These are phyloP conservation scores for Saccharomycopsis babjevae DNA, from an alignment of 805 yeast genomes.

Conservation along the genomic window DNA sequence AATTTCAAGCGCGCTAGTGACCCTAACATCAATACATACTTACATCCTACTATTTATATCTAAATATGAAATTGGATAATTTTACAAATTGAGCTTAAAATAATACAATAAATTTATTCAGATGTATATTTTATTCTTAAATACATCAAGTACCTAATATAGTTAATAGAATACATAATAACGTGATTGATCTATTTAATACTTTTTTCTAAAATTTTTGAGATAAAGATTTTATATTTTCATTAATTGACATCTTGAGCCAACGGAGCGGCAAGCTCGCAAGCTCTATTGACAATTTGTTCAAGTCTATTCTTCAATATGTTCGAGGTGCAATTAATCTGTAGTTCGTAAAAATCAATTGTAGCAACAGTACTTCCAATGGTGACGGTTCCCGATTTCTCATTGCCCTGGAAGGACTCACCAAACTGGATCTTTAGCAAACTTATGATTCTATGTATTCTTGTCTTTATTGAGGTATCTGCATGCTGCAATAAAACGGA, in stretches of 20 bases:
- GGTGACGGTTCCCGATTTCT: slow-evolving; percentile 42
- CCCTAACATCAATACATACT: not conserved
- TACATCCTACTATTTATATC: not conserved
- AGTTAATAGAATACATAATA: not conserved
- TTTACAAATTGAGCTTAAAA: too few species aligned
- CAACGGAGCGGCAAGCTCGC: slow-evolving; percentile 76
- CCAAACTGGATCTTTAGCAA: slow-evolving; percentile 84
- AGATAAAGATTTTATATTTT: too few species aligned
- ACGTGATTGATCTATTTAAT: too few species aligned
- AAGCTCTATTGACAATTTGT: slow-evolving; percentile 68
- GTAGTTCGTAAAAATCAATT: slow-evolving; percentile 52
- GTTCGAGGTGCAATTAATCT: slow-evolving; percentile 62
- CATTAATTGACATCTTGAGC: slow-evolving; percentile 25
- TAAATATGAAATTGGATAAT: too few species aligned
- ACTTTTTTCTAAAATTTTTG: too few species aligned
- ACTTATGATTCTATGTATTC: slow-evolving; percentile 46
- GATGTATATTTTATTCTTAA: not conserved
- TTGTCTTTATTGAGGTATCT: slow-evolving; percentile 28
- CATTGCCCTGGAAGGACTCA: slow-evolving; percentile 41
- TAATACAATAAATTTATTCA: too few species aligned
- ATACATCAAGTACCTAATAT: not conserved
- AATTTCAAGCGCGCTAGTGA: too few species aligned
- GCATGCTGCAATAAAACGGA: slow-evolving; percentile 20
- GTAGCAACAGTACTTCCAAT: slow-evolving; percentile 71
- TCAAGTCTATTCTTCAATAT: slow-evolving; percentile 76